Conservation (phyloP, 2,329 filamentous ascomycete species). For the Emericellopsis cladophorae region DNA sequence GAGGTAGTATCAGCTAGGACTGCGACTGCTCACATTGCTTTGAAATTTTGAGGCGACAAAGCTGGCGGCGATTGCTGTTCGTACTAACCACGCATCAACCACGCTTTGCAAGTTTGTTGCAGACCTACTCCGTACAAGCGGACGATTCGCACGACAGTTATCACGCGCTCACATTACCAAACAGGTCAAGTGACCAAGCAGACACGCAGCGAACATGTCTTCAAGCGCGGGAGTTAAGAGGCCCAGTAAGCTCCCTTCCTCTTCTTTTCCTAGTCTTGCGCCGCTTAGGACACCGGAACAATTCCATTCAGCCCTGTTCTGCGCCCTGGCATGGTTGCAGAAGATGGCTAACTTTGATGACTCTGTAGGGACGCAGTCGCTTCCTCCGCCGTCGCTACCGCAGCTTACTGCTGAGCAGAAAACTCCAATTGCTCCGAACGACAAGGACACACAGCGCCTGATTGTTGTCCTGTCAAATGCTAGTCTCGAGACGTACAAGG, state of each 20-base stretch:
- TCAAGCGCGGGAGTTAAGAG: neutral
- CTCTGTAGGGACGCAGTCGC: slow-evolving; percentile 71
- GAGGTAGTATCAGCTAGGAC: too few species aligned
- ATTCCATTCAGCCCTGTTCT: too few species aligned
- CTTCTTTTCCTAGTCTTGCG: neutral
- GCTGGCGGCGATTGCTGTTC: too few species aligned
- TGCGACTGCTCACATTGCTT: too few species aligned
- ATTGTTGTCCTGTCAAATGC: slow-evolving; percentile 97
- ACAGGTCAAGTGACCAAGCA: too few species aligned
- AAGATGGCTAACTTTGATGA: slow-evolving; percentile 1
- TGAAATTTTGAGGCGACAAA: too few species aligned
- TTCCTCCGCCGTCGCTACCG: slow-evolving; percentile 81
- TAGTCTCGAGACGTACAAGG: slow-evolving; percentile 94
- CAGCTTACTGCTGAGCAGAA: slow-evolving; percentile 91
- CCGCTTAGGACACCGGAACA: neutral
- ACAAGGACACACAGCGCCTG: slow-evolving; percentile 83
- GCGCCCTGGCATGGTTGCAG: too few species aligned
- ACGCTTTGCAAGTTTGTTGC: neutral
- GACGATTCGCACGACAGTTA: neutral
- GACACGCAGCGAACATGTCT: too few species aligned
- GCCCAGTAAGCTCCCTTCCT: neutral
- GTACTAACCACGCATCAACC: neutral
- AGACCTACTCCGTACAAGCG: neutral
- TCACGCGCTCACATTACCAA: too few species aligned
- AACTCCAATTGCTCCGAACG: slow-evolving; percentile 65